Conservation (phyloP, 805 yeast genomes). For the Schizosaccharomyces lindneri region DNA sequence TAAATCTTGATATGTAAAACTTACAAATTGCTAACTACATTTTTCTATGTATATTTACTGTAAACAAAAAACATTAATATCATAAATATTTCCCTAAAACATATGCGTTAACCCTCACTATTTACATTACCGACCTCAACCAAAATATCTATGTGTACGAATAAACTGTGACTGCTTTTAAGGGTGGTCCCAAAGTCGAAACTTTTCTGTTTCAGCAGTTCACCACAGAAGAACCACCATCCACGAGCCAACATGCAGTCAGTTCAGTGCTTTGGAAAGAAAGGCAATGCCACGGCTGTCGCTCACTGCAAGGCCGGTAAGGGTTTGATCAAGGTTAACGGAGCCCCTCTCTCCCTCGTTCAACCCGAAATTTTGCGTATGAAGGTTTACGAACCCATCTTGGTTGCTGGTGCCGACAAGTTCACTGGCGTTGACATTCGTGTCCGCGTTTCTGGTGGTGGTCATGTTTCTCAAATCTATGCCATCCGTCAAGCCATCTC, state of each 20-base stretch:
- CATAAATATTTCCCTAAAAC: too few relatives aligned
- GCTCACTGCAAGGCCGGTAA: conserved; percentile 83
- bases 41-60: too few relatives aligned
- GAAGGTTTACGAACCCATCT: conserved; percentile 98
- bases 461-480: conserved; percentile 98
- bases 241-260: conserved; percentile 2
- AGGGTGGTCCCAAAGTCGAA: not conserved
- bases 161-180: not conserved
- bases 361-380: conserved; percentile 97
- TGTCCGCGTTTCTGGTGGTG: conserved; percentile 99
- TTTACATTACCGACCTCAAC: too few relatives aligned
- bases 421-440: conserved; percentile 96
- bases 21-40: too few relatives aligned
- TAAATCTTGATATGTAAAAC: too few relatives aligned
- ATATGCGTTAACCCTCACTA: too few relatives aligned
- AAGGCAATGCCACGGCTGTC: conserved; percentile 99
- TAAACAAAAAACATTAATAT: too few relatives aligned
- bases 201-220: not conserved
- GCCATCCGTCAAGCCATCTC: conserved; percentile 99
- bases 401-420: conserved; percentile 95
- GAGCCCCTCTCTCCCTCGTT: conserved; percentile 96
- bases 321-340: conserved; percentile 98
- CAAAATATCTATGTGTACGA: not conserved
- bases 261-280: conserved; percentile 67
- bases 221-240: not conserved